phyloP scores from a whole-genome alignment of 352 stramenopile species.

The Globisporangium acanthophoron region DNA sequence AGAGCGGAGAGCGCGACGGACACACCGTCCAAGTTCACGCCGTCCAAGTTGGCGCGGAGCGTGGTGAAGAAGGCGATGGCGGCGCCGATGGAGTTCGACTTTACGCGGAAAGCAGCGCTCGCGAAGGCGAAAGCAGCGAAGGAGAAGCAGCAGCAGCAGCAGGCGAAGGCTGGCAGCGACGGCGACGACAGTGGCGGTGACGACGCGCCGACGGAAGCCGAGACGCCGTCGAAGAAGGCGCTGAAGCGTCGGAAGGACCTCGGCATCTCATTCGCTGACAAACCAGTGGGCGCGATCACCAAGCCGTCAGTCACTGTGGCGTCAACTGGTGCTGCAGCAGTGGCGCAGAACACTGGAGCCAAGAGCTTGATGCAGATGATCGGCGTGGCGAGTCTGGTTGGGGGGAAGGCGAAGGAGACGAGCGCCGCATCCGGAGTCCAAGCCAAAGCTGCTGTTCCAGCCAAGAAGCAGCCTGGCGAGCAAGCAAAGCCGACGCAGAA shows the following conservation, averaged over 20 bases:
- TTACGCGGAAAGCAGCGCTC: constrained; percentile 36
- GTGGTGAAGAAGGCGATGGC: constrained; percentile 21
- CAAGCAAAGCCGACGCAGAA: neutral
- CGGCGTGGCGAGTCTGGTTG: constrained; percentile 3
- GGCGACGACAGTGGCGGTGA: neutral
- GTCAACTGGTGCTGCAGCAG: neutral
- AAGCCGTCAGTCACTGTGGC: neutral
- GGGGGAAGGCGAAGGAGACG: constrained; percentile 3
- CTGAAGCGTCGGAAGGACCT: constrained; percentile 19
- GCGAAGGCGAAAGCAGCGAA: constrained; percentile 22
- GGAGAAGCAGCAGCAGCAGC: constrained; percentile 21
- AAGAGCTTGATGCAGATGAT: constrained; percentile 19
- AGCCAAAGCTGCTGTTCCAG: neutral
- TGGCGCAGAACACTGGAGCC: neutral
- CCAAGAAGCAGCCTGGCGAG: neutral
- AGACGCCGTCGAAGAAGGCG: constrained; percentile 15
- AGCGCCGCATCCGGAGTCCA: neutral
- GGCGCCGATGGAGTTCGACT: constrained; percentile 39
- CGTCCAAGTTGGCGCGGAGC: constrained; percentile 21
- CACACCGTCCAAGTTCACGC: constrained; percentile 11
- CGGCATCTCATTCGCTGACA: constrained; percentile 4
- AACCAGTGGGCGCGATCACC: neutral
- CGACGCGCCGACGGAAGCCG: constrained; percentile 1
- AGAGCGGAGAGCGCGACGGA: neutral
- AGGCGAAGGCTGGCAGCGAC: constrained; percentile 9